These are phyloP conservation scores for Pythium apleroticum DNA, from an alignment of 352 stramenopile species.

Conservation along the genomic window DNA sequence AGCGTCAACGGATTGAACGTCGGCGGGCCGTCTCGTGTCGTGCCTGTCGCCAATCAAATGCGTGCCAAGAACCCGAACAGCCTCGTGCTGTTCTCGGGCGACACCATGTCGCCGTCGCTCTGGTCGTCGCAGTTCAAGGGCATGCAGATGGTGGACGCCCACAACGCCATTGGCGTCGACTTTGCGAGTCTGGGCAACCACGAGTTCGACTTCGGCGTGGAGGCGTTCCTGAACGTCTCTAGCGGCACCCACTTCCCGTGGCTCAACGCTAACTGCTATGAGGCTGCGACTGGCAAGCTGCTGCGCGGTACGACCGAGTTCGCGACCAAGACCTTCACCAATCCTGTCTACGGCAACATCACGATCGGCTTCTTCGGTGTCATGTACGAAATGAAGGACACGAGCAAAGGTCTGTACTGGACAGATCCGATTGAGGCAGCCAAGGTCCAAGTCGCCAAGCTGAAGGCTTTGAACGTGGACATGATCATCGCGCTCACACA, in stretches of 20 bases:
- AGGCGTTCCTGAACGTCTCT: slow-evolving; percentile 73
- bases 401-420: slow-evolving; percentile 65
- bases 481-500: slow-evolving; percentile 77
- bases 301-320: slow-evolving; percentile 51
- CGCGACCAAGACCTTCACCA: slow-evolving; percentile 47
- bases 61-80: slow-evolving; percentile 53
- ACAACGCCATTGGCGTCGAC: slow-evolving; percentile 75
- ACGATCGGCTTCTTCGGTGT: slow-evolving; percentile 69
- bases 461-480: slow-evolving; percentile 49
- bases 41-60: slow-evolving; percentile 64
- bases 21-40: slow-evolving; percentile 55
- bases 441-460: slow-evolving; percentile 44
- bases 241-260: slow-evolving; percentile 55
- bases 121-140: slow-evolving; percentile 80
- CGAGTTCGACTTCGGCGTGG: slow-evolving; percentile 80
- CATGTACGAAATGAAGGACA: slow-evolving; percentile 78
- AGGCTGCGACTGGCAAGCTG: slow-evolving; percentile 39
- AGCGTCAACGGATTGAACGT: slow-evolving; percentile 50
- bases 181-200: slow-evolving; percentile 75
- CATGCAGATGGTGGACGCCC: slow-evolving; percentile 75
- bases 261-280: slow-evolving; percentile 77
- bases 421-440: slow-evolving; percentile 58
- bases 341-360: slow-evolving; percentile 43
- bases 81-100: slow-evolving; percentile 77
- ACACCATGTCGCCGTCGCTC: slow-evolving; percentile 80